Conservation (phyloP, 495 filamentous ascomycete species). For the Chaetomium tenue region DNA sequence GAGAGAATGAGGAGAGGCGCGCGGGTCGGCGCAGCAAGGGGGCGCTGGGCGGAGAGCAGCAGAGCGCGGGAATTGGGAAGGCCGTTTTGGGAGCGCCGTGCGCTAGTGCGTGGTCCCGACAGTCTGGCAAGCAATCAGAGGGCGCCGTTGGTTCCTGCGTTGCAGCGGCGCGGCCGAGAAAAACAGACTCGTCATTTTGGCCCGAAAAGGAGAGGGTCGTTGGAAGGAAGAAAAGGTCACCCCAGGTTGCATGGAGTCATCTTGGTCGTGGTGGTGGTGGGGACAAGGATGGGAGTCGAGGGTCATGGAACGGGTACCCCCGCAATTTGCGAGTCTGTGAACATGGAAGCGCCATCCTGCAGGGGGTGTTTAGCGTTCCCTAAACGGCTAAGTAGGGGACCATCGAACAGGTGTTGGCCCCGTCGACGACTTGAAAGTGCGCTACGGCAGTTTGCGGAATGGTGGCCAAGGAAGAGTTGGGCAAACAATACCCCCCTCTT, state of each 20-base stretch:
- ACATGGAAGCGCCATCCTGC: constrained; percentile 1
- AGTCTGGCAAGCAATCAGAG: constrained; percentile 1
- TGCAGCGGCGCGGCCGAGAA: constrained; percentile 11
- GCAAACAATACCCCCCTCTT: neutral
- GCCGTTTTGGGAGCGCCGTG: neutral
- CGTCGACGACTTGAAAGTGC: neutral
- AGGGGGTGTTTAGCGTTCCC: constrained; percentile 8
- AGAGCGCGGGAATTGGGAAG: no score
- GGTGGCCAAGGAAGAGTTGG: neutral
- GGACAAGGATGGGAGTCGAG: neutral
- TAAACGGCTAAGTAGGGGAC: neutral
- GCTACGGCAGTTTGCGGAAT: neutral
- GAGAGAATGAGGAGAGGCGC: neutral
- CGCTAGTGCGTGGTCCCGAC: neutral
- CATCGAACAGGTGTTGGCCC: neutral
- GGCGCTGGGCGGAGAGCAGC: no score
- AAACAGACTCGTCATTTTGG: no score
- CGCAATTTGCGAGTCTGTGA: neutral
- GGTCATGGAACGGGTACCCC: neutral
- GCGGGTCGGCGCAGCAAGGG: no score
- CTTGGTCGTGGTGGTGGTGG: constrained; percentile 1
- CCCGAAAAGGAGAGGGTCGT: neutral
- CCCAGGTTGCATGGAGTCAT: constrained; percentile 13
- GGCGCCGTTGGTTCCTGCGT: neutral
- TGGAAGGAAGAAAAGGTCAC: neutral